Evolutionary conservation across 2,329 filamentous ascomycete genomes (phyloP).

Genomic region (Paecilomyces sp.): DNA sequence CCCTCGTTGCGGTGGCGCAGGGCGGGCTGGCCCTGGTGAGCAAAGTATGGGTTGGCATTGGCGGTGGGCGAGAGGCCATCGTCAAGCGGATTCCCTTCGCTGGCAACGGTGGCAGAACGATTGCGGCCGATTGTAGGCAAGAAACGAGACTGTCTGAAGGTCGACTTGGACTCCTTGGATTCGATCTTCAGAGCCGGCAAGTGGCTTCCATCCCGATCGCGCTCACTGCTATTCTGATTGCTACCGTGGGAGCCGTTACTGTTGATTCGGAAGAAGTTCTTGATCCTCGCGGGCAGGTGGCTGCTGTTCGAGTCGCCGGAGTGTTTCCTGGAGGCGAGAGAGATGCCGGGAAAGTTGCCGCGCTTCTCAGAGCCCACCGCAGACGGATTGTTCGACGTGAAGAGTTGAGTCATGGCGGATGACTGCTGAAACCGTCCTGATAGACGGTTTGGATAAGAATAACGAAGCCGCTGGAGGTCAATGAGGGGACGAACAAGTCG

Average conservation of each 20-base stretch:
- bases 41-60: conserved; percentile 94
- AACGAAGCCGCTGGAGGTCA: neutral
- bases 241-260: conserved; percentile 38
- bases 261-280: conserved; percentile 63
- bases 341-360: conserved; percentile 39
- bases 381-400: conserved; percentile 30
- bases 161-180: conserved; percentile 59
- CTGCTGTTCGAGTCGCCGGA: conserved; percentile 25
- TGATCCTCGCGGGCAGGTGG: conserved; percentile 58
- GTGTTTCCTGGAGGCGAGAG: conserved; percentile 39
- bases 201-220: conserved; percentile 30
- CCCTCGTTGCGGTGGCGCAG: conserved; percentile 91
- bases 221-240: conserved; percentile 16
- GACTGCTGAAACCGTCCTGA: neutral
- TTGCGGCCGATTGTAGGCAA: conserved; percentile 81
- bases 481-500: conserved; percentile 5
- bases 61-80: conserved; percentile 86
- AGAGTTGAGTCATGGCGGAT: conserved; percentile 36
- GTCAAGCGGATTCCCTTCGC: conserved; percentile 85
- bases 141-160: conserved; percentile 79
- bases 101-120: conserved; percentile 82
- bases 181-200: conserved; percentile 48
- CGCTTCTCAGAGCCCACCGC: conserved; percentile 39
- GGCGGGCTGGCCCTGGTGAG: conserved; percentile 87
- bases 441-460: neutral